Evolutionary conservation across 192 early-diverging fungal genomes (phyloP), one percentile per base, ranked within the genome.

Genomic region (Rhizophagus clarus): DNA sequence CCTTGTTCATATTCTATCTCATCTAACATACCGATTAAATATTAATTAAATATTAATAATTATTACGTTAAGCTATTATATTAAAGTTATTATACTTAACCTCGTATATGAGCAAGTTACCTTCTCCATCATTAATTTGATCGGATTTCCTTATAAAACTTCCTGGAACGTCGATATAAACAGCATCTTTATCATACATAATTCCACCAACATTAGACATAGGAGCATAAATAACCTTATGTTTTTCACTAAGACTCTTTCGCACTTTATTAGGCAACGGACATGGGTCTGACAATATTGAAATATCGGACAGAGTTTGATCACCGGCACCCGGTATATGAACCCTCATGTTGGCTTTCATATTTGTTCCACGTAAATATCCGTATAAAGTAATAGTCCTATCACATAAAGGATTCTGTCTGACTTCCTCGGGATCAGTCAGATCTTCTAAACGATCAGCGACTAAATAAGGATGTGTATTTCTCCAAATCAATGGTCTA

Each of bases 121-220:
- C 85, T 0, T 74, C 81, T 34, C 69, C 77, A 28, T 73, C 82
- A 20, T 86, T 81, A 5, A 80, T 83, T 24, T 70, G 83, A 34
- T 83, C 84, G 17, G 83, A 86, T 81, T 88, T 85, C 79, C 90
- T 89, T 34, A 91, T 91, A 80, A 95, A 95, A 47, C 89, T 88
- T 51, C 96, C 97, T 34, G 95, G 95, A 26, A 99, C 93, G 74
- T 97, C 95, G 81, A 99, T 97, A 81, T 99, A 99, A 28, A 99
- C 96, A 8, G 97, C 98, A 87, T 99, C 98, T 85, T 97, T 98
- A 85, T 99, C 98, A 87, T 98, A 98, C 91, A 98, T 92, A 74
- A 99, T 94, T 66, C 98, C 98, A 79, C 96, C 96, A 32, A 99
- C 95, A 80, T 97, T 96, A 0, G 96, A 95, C 95, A 98, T 98